These are phyloP conservation scores for Talaromyces liani DNA, from an alignment of 495 filamentous ascomycete genomes.

Conservation along the genomic window DNA sequence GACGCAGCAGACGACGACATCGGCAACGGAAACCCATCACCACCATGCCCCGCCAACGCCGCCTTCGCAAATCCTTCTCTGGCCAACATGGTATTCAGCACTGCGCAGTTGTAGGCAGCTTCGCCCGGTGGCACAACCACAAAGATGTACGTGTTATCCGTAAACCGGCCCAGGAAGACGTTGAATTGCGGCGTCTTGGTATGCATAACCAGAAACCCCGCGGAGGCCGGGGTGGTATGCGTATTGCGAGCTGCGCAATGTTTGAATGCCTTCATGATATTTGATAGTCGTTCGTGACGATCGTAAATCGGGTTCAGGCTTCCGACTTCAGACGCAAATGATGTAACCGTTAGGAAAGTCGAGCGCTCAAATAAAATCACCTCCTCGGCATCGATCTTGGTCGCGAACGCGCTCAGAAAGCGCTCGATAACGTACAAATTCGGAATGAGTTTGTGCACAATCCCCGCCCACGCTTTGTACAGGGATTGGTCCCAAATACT, in stretches of 20 bases:
- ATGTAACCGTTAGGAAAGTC: conserved; percentile 88
- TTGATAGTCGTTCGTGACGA: conserved; percentile 87
- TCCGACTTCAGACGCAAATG: conserved; percentile 66
- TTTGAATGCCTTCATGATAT: conserved; percentile 97
- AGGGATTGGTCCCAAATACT: conserved; percentile 97
- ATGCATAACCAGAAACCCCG: conserved; percentile 58
- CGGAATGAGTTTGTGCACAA: conserved; percentile 92
- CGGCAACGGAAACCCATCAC: conserved; percentile 40
- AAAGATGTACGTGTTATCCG: conserved; percentile 93
- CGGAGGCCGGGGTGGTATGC: conserved; percentile 41
- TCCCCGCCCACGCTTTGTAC: conserved; percentile 97
- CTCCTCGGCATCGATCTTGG: conserved; percentile 84
- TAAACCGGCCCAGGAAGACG: conserved; percentile 87
- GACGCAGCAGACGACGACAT: conserved; percentile 21
- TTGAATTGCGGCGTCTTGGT: conserved; percentile 70
- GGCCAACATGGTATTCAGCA: conserved; percentile 82
- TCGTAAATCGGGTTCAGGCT: conserved; percentile 79
- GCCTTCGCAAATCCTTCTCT: conserved; percentile 63
- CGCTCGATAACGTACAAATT: conserved; percentile 85
- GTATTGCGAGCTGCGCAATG: conserved; percentile 61
- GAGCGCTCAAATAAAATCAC: conserved; percentile 93
- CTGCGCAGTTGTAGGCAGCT: conserved; percentile 77
- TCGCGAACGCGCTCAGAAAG: conserved; percentile 68
- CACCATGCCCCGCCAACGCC: conserved; percentile 27
- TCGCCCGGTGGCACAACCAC: conserved; percentile 84